Evolutionary conservation across 2,329 filamentous ascomycete genomes (phyloP).

Genomic region (Fusarium paranaense): DNA sequence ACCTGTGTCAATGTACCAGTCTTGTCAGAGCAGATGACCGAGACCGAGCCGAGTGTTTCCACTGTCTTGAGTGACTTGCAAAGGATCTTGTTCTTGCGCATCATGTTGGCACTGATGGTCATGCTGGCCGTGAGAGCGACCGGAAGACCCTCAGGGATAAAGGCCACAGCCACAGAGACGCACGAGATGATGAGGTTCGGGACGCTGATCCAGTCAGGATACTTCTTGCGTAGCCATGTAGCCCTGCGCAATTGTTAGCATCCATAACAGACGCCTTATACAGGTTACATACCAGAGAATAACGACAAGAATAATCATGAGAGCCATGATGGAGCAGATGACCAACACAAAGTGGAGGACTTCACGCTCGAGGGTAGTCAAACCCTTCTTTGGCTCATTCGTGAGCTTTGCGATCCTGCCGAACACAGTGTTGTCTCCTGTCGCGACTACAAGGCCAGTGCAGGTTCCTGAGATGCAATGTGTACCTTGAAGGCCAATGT

Average conservation of each 20-base stretch:
- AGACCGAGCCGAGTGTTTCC: slow-evolving; percentile 79
- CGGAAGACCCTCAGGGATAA: slow-evolving; percentile 80
- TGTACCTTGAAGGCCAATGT: slow-evolving; percentile 83
- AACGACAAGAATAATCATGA: slow-evolving; percentile 73
- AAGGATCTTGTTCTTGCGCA: slow-evolving; percentile 80
- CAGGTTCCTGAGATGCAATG: slow-evolving; percentile 79
- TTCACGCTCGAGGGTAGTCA: slow-evolving; percentile 79
- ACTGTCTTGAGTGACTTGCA: slow-evolving; percentile 86
- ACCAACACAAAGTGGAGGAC: slow-evolving; percentile 78
- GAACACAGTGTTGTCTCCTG: slow-evolving; percentile 79
- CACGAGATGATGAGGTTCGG: slow-evolving; percentile 78
- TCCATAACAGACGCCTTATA: no score
- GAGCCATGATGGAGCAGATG: slow-evolving; percentile 75
- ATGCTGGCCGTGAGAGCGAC: slow-evolving; percentile 77
- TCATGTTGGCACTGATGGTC: slow-evolving; percentile 81
- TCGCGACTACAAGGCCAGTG: slow-evolving; percentile 76
- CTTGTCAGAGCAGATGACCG: slow-evolving; percentile 82
- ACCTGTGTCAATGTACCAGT: slow-evolving; percentile 75
- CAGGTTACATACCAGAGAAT: slow-evolving; percentile 68
- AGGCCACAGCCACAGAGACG: slow-evolving; percentile 78
- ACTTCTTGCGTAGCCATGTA: slow-evolving; percentile 73
- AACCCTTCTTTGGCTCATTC: slow-evolving; percentile 73
- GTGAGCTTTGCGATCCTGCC: slow-evolving; percentile 80
- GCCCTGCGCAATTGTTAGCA: slow-evolving; percentile 58
- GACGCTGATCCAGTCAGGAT: slow-evolving; percentile 79